A percentile compares a stretch with the other conserved stretches of the same genome.
phyloP scores from a whole-genome alignment of 148 eudicot genomes.

The Nepenthes mirabilis region DNA sequence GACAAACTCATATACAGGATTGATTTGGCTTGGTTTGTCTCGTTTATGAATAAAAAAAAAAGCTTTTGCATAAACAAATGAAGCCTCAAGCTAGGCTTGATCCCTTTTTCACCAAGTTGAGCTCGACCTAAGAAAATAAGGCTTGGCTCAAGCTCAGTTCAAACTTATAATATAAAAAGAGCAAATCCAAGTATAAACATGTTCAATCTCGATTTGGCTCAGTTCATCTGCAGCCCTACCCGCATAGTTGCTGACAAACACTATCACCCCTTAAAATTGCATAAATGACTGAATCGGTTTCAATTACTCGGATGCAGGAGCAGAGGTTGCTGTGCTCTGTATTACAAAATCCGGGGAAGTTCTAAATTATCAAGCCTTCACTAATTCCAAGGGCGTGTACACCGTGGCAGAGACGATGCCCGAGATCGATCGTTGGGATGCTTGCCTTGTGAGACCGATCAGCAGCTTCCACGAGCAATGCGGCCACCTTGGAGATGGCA shows the following conservation, averaged over 20 bases:
- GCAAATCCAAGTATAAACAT: too few relatives aligned
- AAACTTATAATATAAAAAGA: too few relatives aligned
- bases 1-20: too few relatives aligned
- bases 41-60: too few relatives aligned
- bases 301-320: constrained; percentile 37
- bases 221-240: too few relatives aligned
- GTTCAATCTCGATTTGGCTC: too few relatives aligned
- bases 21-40: too few relatives aligned
- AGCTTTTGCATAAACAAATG: too few relatives aligned
- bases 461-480: constrained; percentile 91
- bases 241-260: neutral
- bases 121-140: too few relatives aligned
- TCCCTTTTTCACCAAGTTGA: too few relatives aligned
- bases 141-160: too few relatives aligned
- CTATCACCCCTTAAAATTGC: neutral
- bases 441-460: constrained; percentile 88
- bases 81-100: too few relatives aligned
- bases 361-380: constrained; percentile 89
- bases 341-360: constrained; percentile 97
- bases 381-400: constrained; percentile 77
- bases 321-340: constrained; percentile 98
- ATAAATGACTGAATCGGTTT: neutral
- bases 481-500: constrained; percentile 43
- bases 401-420: constrained; percentile 97
- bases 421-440: constrained; percentile 90